Percentiles rank a stretch among this genome's conserved stretches.
phyloP scores from a whole-genome alignment of 768 basidiomycete species.

The Kwoniella heveanensis region DNA sequence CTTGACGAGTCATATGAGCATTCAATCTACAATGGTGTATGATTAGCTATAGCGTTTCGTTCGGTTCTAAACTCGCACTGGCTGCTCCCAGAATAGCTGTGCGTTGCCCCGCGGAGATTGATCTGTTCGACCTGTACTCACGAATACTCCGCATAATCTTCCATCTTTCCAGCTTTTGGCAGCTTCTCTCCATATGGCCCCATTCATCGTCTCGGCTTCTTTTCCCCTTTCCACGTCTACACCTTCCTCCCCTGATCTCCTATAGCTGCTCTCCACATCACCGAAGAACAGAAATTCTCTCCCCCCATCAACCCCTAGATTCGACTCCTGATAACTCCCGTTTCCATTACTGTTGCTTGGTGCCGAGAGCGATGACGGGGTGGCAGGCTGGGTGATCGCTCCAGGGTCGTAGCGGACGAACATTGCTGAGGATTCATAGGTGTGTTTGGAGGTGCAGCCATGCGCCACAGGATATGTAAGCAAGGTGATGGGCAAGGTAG shows the following conservation, averaged over 20 bases:
- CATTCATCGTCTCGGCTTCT: conserved; percentile 59
- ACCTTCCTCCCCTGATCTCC: conserved; percentile 12
- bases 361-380: neutral
- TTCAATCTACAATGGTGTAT: conserved; percentile 60
- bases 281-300: conserved; percentile 89
- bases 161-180: conserved; percentile 69
- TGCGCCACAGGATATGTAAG: conserved; percentile 71
- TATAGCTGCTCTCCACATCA: conserved; percentile 72
- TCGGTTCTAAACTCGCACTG: neutral
- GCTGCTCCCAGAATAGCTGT: too few species aligned
- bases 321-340: neutral
- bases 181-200: conserved; percentile 76
- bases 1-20: conserved; percentile 84
- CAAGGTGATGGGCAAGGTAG: conserved; percentile 63
- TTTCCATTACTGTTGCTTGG: neutral
- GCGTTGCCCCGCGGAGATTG: too few species aligned
- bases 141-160: conserved; percentile 75
- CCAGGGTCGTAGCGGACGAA: conserved; percentile 70
- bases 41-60: neutral
- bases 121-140: conserved; percentile 56
- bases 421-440: conserved; percentile 79
- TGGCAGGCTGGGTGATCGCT: conserved; percentile 37
- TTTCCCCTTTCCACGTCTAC: conserved; percentile 17
- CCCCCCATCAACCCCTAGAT: neutral
- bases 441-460: conserved; percentile 61